Conservation (phyloP, 495 filamentous ascomycete species). For the Annulohypoxylon nitens region DNA sequence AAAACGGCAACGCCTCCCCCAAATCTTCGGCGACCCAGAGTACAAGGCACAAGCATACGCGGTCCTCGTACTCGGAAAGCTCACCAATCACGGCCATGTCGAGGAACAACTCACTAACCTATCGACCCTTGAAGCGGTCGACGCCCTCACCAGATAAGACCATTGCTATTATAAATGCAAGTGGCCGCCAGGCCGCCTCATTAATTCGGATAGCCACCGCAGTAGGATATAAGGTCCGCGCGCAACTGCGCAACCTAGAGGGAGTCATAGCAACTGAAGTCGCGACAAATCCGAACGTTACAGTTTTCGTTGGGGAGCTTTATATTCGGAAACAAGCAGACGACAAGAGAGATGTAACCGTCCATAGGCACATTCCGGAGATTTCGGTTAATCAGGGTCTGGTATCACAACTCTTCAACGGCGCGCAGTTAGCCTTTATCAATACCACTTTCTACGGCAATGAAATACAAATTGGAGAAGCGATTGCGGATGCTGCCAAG, state of each 20-base stretch:
- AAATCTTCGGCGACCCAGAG: slow-evolving; percentile 49
- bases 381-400: slow-evolving; percentile 69
- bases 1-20: slow-evolving; percentile 52
- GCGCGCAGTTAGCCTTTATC: slow-evolving; percentile 91
- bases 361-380: slow-evolving; percentile 59
- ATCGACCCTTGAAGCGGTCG: slow-evolving; percentile 65
- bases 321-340: slow-evolving; percentile 69
- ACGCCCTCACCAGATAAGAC: slow-evolving; percentile 74
- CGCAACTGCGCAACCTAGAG: slow-evolving; percentile 85
- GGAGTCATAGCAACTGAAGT: slow-evolving; percentile 89
- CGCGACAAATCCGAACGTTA: slow-evolving; percentile 82
- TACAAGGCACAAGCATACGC: slow-evolving; percentile 64
- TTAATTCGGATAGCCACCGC: slow-evolving; percentile 92
- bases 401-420: slow-evolving; percentile 82
- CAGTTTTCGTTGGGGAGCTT: slow-evolving; percentile 83
- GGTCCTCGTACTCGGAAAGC: slow-evolving; percentile 64
- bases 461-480: slow-evolving; percentile 87
- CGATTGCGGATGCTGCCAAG: slow-evolving; percentile 90
- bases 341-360: slow-evolving; percentile 58
- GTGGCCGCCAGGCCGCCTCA: slow-evolving; percentile 92
- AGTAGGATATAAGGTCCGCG: slow-evolving; percentile 89
- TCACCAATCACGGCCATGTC: slow-evolving; percentile 61
- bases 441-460: slow-evolving; percentile 99
- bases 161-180: slow-evolving; percentile 92
- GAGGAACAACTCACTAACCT: slow-evolving; percentile 62